Percentiles rank a stretch among this genome's conserved stretches.
Evolutionary conservation across 768 basidiomycete genomes (phyloP).

Genomic region (Suillus spraguei): DNA sequence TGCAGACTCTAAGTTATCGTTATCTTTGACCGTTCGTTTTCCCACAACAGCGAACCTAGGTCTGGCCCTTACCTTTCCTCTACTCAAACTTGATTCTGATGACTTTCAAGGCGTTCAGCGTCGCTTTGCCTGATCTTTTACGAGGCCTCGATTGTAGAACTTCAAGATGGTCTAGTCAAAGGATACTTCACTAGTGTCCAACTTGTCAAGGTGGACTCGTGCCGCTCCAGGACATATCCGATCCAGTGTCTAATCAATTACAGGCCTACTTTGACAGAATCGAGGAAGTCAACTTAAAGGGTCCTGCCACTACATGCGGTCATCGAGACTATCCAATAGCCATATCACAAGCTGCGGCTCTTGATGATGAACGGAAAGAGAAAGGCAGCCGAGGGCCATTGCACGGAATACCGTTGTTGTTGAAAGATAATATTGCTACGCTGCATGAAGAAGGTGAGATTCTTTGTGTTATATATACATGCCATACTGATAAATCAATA

Average conservation of each 20-base stretch:
- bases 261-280: constrained; percentile 70
- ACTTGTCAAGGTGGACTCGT: not conserved
- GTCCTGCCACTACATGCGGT: constrained; percentile 58
- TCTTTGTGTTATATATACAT: not conserved
- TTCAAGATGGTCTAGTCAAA: not conserved
- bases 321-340: constrained; percentile 56
- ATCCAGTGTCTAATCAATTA: not conserved
- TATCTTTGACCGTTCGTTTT: not conserved
- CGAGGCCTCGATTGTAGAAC: not conserved
- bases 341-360: constrained; percentile 48
- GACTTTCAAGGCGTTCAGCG: not conserved
- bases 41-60: not conserved
- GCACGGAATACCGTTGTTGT: constrained; percentile 54
- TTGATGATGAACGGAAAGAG: constrained; percentile 46
- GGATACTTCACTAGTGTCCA: not conserved
- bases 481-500: not conserved
- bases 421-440: constrained; percentile 44
- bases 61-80: not conserved
- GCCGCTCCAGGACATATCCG: not conserved
- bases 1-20: no score
- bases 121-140: not conserved
- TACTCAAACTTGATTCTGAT: not conserved
- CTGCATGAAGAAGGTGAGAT: constrained; percentile 20
- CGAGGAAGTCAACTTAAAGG: constrained; percentile 67
- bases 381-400: constrained; percentile 45